Evolutionary conservation across 768 basidiomycete species (phyloP).

Genomic region (Tubosaeta sp.): DNA sequence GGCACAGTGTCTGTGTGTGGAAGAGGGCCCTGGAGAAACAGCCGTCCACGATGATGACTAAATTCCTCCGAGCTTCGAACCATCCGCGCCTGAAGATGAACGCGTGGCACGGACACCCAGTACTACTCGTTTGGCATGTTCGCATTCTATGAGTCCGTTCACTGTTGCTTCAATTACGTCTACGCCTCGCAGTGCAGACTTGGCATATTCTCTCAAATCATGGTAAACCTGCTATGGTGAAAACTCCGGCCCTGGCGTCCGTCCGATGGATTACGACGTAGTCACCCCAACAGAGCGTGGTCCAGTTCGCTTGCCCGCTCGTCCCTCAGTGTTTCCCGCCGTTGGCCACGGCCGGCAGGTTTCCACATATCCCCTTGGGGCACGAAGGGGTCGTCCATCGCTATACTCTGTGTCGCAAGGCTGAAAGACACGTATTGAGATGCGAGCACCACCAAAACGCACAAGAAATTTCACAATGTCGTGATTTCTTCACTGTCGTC

Average conservation of each 20-base stretch:
- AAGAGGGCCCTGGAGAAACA: constrained; percentile 96
- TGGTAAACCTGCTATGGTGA: constrained; percentile 91
- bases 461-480: constrained; percentile 46
- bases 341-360: no score
- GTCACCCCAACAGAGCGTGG: constrained; percentile 51
- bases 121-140: constrained; percentile 45
- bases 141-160: constrained; percentile 64
- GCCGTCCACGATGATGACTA: constrained; percentile 90
- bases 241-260: constrained; percentile 75
- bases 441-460: not conserved
- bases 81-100: constrained; percentile 28
- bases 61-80: constrained; percentile 40
- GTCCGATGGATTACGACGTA: constrained; percentile 77
- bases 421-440: constrained; percentile 6
- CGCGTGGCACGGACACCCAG: constrained; percentile 64
- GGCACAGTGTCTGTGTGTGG: no score
- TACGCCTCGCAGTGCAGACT: constrained; percentile 55
- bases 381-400: constrained; percentile 11
- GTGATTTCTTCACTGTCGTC: constrained; percentile 41
- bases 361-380: constrained; percentile 16
- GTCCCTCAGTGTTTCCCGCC: no score
- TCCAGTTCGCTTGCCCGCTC: no score
- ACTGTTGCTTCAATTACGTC: constrained; percentile 85
- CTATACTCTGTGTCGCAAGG: constrained; percentile 15
- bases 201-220: constrained; percentile 68